Evolutionary conservation across 305 asterid species (phyloP).

Genomic region (Fraxinus ornus): DNA sequence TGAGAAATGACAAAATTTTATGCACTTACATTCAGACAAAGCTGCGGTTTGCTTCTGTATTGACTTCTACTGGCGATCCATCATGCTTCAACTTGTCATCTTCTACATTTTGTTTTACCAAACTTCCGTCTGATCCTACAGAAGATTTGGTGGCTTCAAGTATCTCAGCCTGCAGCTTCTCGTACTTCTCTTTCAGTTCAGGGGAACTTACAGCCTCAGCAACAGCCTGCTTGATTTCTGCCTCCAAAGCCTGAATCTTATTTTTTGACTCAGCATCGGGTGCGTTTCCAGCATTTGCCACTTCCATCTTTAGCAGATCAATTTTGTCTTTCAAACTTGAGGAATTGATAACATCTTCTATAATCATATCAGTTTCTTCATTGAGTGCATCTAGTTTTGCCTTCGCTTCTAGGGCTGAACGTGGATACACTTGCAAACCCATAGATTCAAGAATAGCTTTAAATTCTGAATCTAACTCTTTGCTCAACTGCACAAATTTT

Average conservation of each 20-base stretch:
- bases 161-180: constrained; percentile 48
- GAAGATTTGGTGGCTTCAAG: constrained; percentile 38
- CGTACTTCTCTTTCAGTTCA: constrained; percentile 49
- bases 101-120: constrained; percentile 20
- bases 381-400: constrained; percentile 43
- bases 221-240: constrained; percentile 56
- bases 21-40: constrained; percentile 36
- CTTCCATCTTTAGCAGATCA: constrained; percentile 58
- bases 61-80: constrained; percentile 31
- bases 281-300: constrained; percentile 48
- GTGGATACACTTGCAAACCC: constrained; percentile 48
- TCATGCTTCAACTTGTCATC: constrained; percentile 21
- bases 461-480: constrained; percentile 53
- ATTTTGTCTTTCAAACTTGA: constrained; percentile 64
- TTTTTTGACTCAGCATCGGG: constrained; percentile 45
- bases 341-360: constrained; percentile 50
- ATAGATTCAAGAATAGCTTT: constrained; percentile 43
- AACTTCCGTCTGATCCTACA: constrained; percentile 53
- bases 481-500: constrained; percentile 48
- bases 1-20: neutral
- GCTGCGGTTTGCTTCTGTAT: constrained; percentile 32
- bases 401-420: constrained; percentile 30
- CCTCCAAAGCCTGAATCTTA: constrained; percentile 54
- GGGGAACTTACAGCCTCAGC: constrained; percentile 42
- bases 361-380: constrained; percentile 42